Evolutionary conservation across 352 stramenopile species (phyloP), one percentile per base, ranked within the genome.

Genomic region (Blastocystis sp.): DNA sequence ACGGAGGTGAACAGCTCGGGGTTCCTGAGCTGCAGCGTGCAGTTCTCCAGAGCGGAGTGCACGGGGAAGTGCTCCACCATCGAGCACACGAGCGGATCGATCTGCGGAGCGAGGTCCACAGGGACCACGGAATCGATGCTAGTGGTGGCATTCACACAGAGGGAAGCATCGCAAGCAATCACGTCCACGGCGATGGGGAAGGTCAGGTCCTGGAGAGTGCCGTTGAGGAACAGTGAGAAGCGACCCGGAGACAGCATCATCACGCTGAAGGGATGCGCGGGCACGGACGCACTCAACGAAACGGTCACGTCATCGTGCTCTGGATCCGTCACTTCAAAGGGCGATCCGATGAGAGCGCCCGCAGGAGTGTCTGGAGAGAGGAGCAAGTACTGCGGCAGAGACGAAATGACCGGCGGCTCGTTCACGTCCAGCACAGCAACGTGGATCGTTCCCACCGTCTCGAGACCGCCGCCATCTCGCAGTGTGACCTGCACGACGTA

Each of bases 361-460:
- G 19, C 2, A 10, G 38, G 42, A 28, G 66, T 77, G 9, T 54
- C 38, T n/a, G n/a, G 34, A 2, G 4, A n/a, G 17, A 77, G 19
- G 34, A 43, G 24, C 19, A 77, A 7, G 40, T 19, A 34, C 14
- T 34, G 10, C 38, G 40, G 7, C 11, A 60, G 66, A 57, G 17
- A 4, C 6, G 45, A 28, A 21, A 77, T 77, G 10, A 48, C 19
- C 24, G 66, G 66, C 38, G 66, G 66, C 60, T 77, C 66, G 24
- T 77, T 77, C 66, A 77, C 66, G 34, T 77, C 66, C n/a, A 77
- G n/a, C 19, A 77, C 66, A n/a, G 43, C 34, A 59, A 77, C 10
- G 21, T n/a, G 52, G 52, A 77, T 54, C 19, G 60, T 3, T 17
- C 43, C 43, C 19, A 38, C 60, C 3, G 34, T 34, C 10, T 19